phyloP scores from a whole-genome alignment of 768 basidiomycete genomes.

The Russula compacta region DNA sequence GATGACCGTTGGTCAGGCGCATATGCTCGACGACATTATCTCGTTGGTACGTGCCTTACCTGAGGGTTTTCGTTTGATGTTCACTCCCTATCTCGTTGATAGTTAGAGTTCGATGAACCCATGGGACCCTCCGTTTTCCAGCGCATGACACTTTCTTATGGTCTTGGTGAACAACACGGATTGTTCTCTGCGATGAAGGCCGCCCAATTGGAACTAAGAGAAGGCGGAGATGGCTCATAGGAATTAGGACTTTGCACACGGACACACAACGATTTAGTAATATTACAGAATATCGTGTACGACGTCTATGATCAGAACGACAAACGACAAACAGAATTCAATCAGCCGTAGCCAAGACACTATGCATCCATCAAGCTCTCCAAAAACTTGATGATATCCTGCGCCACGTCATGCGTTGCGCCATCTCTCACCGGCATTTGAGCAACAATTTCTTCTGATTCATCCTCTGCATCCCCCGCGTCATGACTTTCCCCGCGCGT shows the following conservation, averaged over 20 bases:
- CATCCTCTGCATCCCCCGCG: conserved; percentile 13
- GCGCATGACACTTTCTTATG: conserved; percentile 71
- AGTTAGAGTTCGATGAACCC: conserved; percentile 54
- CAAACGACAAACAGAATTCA: conserved; percentile 4
- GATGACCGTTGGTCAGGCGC: conserved; percentile 83
- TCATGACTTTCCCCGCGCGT: conserved; percentile 17
- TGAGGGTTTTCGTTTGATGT: not conserved
- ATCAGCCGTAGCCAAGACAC: not conserved
- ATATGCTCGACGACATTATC: conserved; percentile 88
- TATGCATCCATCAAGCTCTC: conserved; percentile 29
- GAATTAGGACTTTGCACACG: not conserved
- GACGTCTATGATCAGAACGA: not conserved
- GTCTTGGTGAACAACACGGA: conserved; percentile 74
- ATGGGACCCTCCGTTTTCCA: conserved; percentile 49
- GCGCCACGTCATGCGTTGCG: conserved; percentile 27
- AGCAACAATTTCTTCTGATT: conserved; percentile 5
- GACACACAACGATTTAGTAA: not conserved
- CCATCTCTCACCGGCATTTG: conserved; percentile 4
- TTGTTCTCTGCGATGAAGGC: conserved; percentile 42
- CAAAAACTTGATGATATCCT: conserved; percentile 44
- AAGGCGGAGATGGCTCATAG: not conserved
- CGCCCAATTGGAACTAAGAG: conserved; percentile 25
- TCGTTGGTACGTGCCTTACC: conserved; percentile 48
- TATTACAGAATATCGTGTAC: conserved; percentile 1
- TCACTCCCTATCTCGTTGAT: conserved; percentile 23